These are phyloP conservation scores for Candida glucosophila DNA, from an alignment of 1,139 yeast species.

Conservation along the genomic window DNA sequence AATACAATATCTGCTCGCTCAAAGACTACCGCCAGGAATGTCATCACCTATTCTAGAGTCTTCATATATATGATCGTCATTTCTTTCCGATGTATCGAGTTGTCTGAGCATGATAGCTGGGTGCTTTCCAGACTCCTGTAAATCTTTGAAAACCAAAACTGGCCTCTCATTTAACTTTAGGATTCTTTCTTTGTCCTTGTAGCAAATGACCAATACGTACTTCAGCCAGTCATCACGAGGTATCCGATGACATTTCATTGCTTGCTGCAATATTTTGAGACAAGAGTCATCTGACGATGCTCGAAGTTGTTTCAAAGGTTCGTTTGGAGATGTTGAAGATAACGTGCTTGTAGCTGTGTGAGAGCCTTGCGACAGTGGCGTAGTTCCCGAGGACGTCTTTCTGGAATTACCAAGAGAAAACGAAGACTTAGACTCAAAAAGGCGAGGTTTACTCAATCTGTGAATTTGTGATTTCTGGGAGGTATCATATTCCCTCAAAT, in stretches of 20 bases:
- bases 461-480: not conserved
- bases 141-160: slow-evolving; percentile 75
- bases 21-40: slow-evolving; percentile 50
- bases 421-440: slow-evolving; percentile 23
- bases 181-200: slow-evolving; percentile 84
- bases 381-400: slow-evolving; percentile 7
- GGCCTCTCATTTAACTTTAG: slow-evolving; percentile 84
- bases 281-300: slow-evolving; percentile 93
- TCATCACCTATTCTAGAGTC: slow-evolving; percentile 39
- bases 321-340: slow-evolving; percentile 19
- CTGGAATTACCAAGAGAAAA: slow-evolving; percentile 14
- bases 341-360: too few relatives aligned
- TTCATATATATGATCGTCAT: slow-evolving; percentile 25
- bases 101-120: slow-evolving; percentile 93
- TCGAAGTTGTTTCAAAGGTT: slow-evolving; percentile 77
- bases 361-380: slow-evolving; percentile 7
- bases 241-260: slow-evolving; percentile 79
- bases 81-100: slow-evolving; percentile 41
- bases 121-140: slow-evolving; percentile 78
- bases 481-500: too few relatives aligned
- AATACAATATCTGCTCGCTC: too few relatives aligned
- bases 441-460: slow-evolving; percentile 15
- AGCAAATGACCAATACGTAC: slow-evolving; percentile 82
- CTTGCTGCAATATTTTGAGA: slow-evolving; percentile 79
- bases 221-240: slow-evolving; percentile 80